phyloP scores from a whole-genome alignment of 192 early-diverging fungal genomes.

The Lunasporangiospora selenospora region DNA sequence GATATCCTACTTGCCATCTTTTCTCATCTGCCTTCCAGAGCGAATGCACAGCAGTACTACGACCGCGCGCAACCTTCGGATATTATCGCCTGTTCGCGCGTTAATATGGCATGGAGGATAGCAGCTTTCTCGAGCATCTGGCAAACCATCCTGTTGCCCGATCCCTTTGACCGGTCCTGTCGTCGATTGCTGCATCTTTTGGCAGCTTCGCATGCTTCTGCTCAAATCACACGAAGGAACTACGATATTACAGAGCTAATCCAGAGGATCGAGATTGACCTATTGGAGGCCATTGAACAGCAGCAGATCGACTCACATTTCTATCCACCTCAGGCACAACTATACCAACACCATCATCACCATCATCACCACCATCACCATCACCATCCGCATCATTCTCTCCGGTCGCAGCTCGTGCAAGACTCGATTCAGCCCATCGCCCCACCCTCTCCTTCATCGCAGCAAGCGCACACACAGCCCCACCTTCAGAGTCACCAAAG shows the following conservation, averaged over 20 bases:
- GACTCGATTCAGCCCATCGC: too few species aligned
- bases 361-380: too few species aligned
- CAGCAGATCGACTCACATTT: conserved; percentile 21
- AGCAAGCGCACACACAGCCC: too few species aligned
- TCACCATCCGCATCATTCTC: too few species aligned
- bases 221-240: conserved; percentile 41
- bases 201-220: conserved; percentile 38
- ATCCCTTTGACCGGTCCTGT: conserved; percentile 38
- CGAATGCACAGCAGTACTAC: conserved; percentile 43
- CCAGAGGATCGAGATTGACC: conserved; percentile 38
- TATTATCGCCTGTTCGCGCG: conserved; percentile 36
- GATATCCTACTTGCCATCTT: conserved; percentile 46
- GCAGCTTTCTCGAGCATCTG: conserved; percentile 41
- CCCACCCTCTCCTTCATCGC: too few species aligned
- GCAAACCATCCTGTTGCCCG: conserved; percentile 36
- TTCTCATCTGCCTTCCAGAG: conserved; percentile 25
- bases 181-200: conserved; percentile 28
- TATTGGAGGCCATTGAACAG: conserved; percentile 33
- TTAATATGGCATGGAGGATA: conserved; percentile 46
- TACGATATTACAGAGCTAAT: conserved; percentile 45
- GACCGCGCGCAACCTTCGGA: conserved; percentile 36
- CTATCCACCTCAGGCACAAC: too few species aligned
- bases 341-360: too few species aligned
- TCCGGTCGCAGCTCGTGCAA: too few species aligned
- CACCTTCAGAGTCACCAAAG: too few species aligned